These are phyloP conservation scores for Crithidia thermophila DNA, from an alignment of 208 protist genomes.

Conservation along the genomic window DNA sequence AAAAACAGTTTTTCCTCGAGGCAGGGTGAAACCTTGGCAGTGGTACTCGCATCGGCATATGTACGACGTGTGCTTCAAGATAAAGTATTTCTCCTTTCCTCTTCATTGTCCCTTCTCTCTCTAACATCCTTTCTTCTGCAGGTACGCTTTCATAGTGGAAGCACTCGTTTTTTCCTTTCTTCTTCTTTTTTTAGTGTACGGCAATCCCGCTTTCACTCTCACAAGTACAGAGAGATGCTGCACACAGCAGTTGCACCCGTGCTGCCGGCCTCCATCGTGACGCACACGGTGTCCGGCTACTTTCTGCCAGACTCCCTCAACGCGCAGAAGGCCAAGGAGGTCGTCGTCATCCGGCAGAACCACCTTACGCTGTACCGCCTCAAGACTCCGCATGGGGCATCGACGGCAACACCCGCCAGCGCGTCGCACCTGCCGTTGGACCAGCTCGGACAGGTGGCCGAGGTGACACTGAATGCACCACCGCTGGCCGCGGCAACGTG, in stretches of 20 bases:
- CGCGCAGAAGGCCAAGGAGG: constrained; percentile 44
- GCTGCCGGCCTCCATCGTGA: constrained; percentile 72
- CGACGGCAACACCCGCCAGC: neutral
- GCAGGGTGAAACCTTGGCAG: too few species aligned
- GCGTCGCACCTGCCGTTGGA: constrained; percentile 19
- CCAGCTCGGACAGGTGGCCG: constrained; percentile 42
- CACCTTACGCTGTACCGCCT: constrained; percentile 68
- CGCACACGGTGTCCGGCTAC: constrained; percentile 71
- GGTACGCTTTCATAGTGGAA: too few species aligned
- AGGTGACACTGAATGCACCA: constrained; percentile 66
- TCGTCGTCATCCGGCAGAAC: constrained; percentile 75
- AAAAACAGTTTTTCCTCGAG: too few species aligned
- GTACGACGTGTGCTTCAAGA: too few species aligned
- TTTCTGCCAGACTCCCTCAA: constrained; percentile 47
- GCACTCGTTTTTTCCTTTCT: neutral
- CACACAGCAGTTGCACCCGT: constrained; percentile 74
- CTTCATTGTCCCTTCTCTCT: too few species aligned
- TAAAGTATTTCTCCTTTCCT: too few species aligned
- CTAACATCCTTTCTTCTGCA: neutral
- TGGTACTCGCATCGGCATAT: too few species aligned
- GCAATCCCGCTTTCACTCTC: neutral
- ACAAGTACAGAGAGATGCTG: constrained; percentile 44
- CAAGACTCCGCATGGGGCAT: neutral
- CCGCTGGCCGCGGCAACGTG: constrained; percentile 54
- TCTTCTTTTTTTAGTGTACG: neutral